A percentile compares a stretch with the other conserved stretches of the same genome.
Conservation (phyloP, 2,329 filamentous ascomycete species). For the Emmonsiellopsis sp. region DNA sequence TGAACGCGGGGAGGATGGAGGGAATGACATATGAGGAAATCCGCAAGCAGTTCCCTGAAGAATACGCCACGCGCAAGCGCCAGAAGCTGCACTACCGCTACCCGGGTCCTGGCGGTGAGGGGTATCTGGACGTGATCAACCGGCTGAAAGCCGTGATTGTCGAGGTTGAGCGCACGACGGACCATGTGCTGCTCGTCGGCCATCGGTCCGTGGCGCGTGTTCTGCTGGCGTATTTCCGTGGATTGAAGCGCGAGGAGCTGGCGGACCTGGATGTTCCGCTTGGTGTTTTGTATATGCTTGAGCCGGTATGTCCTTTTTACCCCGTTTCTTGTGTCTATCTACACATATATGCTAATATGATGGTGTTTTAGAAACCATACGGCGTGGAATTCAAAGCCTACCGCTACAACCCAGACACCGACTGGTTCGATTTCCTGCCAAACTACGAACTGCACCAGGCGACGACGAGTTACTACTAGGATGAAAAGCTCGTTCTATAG, state of each 20-base stretch:
- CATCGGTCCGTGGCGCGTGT: slow-evolving; percentile 90
- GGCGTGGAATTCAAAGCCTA: slow-evolving; percentile 96
- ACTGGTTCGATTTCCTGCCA: slow-evolving; percentile 79
- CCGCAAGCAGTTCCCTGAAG: slow-evolving; percentile 63
- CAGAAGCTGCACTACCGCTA: slow-evolving; percentile 97
- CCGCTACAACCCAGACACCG: slow-evolving; percentile 66
- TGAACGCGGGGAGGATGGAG: slow-evolving; percentile 87
- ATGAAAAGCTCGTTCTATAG: no score
- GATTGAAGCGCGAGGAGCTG: slow-evolving; percentile 80
- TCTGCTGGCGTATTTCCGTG: slow-evolving; percentile 92
- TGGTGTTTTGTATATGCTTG: slow-evolving; percentile 87
- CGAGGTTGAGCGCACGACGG: slow-evolving; percentile 93
- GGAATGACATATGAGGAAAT: slow-evolving; percentile 94
- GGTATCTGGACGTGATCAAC: slow-evolving; percentile 94
- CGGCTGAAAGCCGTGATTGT: slow-evolving; percentile 90
- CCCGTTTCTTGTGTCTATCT: neutral
- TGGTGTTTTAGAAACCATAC: slow-evolving; percentile 61
- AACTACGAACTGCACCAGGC: slow-evolving; percentile 61
- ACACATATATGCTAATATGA: neutral
- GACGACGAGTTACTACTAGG: slow-evolving; percentile 21
- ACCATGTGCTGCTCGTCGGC: slow-evolving; percentile 85
- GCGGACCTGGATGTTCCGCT: slow-evolving; percentile 90
- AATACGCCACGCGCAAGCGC: slow-evolving; percentile 67
- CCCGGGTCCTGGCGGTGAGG: slow-evolving; percentile 88
- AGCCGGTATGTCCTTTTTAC: slow-evolving; percentile 48